Evolutionary conservation across 164 flowering plant species (phyloP), one percentile per base, ranked within the genome.

Genomic region (Liquidambar formosana): DNA sequence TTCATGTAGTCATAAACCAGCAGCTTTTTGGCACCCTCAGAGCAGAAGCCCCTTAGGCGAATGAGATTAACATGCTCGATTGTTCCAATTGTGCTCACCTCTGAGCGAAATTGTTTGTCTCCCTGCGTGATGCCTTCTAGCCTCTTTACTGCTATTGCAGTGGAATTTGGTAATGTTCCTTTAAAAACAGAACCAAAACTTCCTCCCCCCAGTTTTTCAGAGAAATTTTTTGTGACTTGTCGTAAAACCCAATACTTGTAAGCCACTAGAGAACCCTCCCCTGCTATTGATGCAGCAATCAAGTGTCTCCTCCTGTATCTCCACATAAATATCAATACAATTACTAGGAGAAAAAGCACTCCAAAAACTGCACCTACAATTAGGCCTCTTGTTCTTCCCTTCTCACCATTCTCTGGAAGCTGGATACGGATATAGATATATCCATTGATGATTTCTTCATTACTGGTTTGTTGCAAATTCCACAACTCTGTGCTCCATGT

Each of bases 61-160:
- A 85, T 80, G 13, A 85, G 84, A 76, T 87, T 85, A 9, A 82
- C 79, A 66, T 85, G 89, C 23, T 84, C 91, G 69, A 88, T 77
- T 38, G 77, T 84, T 54, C 94, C 94, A 15, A n/a, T n/a, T n/a
- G n/a, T n/a, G n/a, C n/a, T n/a, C n/a, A n/a, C n/a, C n/a, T n/a
- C n/a, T n/a, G n/a, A 52, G 45, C 86, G 71, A 59, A 86, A 86
- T 62, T 84, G 88, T 76, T 86, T 86, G 48, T 84, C 87, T 8
- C 83, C 85, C 72, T 86, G 93, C 12, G 73, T 67, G 18, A 73
- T 18, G 71, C 84, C 73, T 64, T 85, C 84, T 3, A 88, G 88
- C 61, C 70, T 76, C 81, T 85, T 85, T 63, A 82, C 85, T 0
- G 89, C 87, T 21, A 85, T 63, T 13, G 62, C 65, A n/a, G 79